Evolutionary conservation across 352 stramenopile species (phyloP).

Genomic region (Pythium myriotylum): DNA sequence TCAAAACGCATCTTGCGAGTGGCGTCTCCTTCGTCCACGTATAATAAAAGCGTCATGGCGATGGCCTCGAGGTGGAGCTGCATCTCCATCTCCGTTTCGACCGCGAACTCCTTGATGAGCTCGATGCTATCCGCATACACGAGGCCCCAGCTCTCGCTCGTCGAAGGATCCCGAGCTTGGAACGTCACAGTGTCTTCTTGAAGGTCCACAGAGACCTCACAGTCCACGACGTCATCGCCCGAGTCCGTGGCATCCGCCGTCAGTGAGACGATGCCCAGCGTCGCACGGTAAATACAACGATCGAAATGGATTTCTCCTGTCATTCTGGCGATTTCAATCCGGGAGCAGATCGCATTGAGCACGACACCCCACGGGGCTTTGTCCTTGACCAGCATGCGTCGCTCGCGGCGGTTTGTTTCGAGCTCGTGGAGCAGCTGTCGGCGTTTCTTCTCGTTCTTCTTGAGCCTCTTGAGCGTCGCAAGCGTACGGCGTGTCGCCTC

Average conservation of each 20-base stretch:
- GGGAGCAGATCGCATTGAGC: conserved; percentile 41
- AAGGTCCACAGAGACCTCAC: conserved; percentile 39
- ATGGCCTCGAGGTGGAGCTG: conserved; percentile 66
- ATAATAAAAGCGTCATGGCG: conserved; percentile 51
- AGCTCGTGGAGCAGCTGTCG: conserved; percentile 27
- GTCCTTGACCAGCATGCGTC: conserved; percentile 23
- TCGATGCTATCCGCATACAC: conserved; percentile 54
- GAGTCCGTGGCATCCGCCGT: conserved; percentile 10
- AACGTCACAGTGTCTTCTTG: conserved; percentile 33
- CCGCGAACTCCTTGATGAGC: conserved; percentile 53
- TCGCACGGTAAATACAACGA: conserved; percentile 45
- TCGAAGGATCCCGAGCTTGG: conserved; percentile 41
- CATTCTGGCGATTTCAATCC: conserved; percentile 18
- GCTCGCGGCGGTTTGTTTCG: conserved; percentile 21
- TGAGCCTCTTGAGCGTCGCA: conserved; percentile 10
- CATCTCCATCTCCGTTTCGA: conserved; percentile 59
- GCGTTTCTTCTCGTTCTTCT: conserved; percentile 39
- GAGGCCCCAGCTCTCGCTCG: conserved; percentile 31
- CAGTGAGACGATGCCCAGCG: conserved; percentile 43
- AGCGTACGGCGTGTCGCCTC: conserved; percentile 10
- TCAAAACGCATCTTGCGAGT: conserved; percentile 51
- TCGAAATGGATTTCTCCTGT: conserved; percentile 29
- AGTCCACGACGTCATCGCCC: conserved; percentile 37
- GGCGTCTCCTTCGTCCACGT: background rate
- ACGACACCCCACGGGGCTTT: conserved; percentile 38